These are phyloP conservation scores for Melampsora americana DNA, from an alignment of 1,284 basidiomycete genomes.

Conservation along the genomic window DNA sequence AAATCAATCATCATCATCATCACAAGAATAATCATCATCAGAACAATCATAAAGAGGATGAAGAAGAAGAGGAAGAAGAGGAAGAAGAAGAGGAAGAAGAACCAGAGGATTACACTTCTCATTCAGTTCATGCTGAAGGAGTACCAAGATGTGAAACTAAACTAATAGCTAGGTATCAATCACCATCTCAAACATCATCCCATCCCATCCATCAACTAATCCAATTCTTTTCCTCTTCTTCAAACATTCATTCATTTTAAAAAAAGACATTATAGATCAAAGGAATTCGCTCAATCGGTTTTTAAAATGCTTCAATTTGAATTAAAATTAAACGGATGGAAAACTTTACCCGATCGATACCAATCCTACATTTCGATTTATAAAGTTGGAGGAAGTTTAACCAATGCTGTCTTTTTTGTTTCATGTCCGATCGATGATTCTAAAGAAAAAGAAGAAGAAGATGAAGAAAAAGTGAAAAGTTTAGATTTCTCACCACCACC, in stretches of 20 bases:
- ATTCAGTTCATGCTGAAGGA: conserved; percentile 36
- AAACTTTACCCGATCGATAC: conserved; percentile 10
- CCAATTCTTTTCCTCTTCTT: not conserved
- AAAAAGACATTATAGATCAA: conserved; percentile 24
- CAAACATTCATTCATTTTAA: not conserved
- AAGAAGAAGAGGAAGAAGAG: too few species aligned
- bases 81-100: conserved; percentile 15
- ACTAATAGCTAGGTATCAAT: conserved; percentile 29
- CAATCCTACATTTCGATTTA: conserved; percentile 44
- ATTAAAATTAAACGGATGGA: conserved; percentile 23
- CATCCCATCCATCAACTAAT: not conserved
- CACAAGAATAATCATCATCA: too few species aligned
- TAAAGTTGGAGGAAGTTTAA: conserved; percentile 69
- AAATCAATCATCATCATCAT: too few species aligned
- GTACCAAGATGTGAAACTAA: conserved; percentile 12
- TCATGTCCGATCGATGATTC: conserved; percentile 56
- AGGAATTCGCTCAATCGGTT: conserved; percentile 8
- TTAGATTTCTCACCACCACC: conserved; percentile 53
- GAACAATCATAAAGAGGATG: too few species aligned
- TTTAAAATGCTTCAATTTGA: conserved; percentile 23
- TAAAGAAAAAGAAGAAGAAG: too few species aligned
- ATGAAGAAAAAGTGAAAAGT: too few species aligned
- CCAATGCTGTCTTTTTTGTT: conserved; percentile 91
- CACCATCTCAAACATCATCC: not conserved
- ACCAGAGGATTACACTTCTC: conserved; percentile 16